These are phyloP conservation scores for Staphylotrichum tortipilum DNA, from an alignment of 495 filamentous ascomycete genomes.

Conservation along the genomic window DNA sequence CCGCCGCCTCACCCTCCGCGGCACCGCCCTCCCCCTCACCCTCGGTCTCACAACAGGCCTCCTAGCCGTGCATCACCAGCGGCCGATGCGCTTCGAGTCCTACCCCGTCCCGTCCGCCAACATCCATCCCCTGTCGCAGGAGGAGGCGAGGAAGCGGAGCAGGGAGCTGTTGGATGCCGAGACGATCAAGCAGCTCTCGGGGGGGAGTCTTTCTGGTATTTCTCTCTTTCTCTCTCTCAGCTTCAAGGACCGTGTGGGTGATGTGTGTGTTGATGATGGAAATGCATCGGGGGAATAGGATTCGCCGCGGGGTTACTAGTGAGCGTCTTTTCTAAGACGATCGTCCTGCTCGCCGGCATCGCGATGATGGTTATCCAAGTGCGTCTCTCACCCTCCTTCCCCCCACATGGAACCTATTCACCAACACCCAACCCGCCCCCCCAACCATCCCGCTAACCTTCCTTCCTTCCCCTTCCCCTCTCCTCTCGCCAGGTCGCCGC, in stretches of 20 bases:
- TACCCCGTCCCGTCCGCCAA: background rate
- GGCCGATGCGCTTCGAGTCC: slow-evolving; percentile 26
- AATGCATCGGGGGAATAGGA: slow-evolving; percentile 30
- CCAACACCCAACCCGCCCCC: too few relatives aligned
- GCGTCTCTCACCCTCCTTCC: slow-evolving; percentile 17
- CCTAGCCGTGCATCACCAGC: slow-evolving; percentile 14
- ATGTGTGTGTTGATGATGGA: background rate
- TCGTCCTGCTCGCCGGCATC: slow-evolving; percentile 66
- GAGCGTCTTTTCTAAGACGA: slow-evolving; percentile 62
- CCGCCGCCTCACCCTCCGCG: slow-evolving; percentile 1
- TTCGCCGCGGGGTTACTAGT: slow-evolving; percentile 62
- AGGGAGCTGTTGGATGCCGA: slow-evolving; percentile 39
- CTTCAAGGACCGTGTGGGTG: background rate
- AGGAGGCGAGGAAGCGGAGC: slow-evolving; percentile 9
- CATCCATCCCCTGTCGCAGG: background rate
- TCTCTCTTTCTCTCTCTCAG: background rate
- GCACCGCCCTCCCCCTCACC: slow-evolving; percentile 14
- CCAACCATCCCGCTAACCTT: too few relatives aligned
- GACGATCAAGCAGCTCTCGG: slow-evolving; percentile 57
- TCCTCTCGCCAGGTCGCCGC: slow-evolving; percentile 51
- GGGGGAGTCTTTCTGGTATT: slow-evolving; percentile 57
- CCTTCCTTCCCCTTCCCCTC: too few relatives aligned
- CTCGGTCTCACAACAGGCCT: slow-evolving; percentile 21
- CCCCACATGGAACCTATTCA: too few relatives aligned
- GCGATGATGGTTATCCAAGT: slow-evolving; percentile 65